Percentiles rank a stretch among this genome's conserved stretches.
These are phyloP conservation scores for Lentinula guzmanii DNA, from an alignment of 768 basidiomycete species.

Conservation along the genomic window DNA sequence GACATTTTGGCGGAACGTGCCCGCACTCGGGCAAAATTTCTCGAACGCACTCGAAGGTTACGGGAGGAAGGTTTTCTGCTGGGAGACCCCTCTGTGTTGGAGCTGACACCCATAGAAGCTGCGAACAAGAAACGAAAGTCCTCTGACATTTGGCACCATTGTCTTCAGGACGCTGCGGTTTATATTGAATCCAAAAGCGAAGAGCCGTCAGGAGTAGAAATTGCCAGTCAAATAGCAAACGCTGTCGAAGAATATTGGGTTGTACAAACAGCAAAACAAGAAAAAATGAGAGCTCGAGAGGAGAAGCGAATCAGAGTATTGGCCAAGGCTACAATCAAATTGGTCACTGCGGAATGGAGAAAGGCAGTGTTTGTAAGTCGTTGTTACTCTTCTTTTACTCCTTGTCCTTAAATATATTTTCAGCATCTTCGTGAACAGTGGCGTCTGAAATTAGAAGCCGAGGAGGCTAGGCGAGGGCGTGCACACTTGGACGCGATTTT, in stretches of 20 bases:
- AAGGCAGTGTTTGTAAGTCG: slow-evolving; percentile 74
- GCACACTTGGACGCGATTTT: slow-evolving; percentile 88
- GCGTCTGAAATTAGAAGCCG: slow-evolving; percentile 57
- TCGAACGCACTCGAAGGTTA: slow-evolving; percentile 37
- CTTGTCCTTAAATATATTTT: neutral
- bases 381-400: neutral
- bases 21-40: slow-evolving; percentile 34
- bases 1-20: slow-evolving; percentile 31
- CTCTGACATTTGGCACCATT: slow-evolving; percentile 53
- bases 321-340: slow-evolving; percentile 66
- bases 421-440: slow-evolving; percentile 74
- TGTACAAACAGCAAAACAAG: slow-evolving; percentile 52
- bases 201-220: slow-evolving; percentile 27
- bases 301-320: slow-evolving; percentile 60
- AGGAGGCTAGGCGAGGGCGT: slow-evolving; percentile 74
- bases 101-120: neutral
- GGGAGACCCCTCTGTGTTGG: slow-evolving; percentile 23
- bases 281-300: slow-evolving; percentile 51
- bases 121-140: slow-evolving; percentile 19
- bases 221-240: slow-evolving; percentile 52
- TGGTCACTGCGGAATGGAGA: slow-evolving; percentile 80
- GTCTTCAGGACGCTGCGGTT: slow-evolving; percentile 41
- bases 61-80: slow-evolving; percentile 41
- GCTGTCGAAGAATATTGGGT: slow-evolving; percentile 77
- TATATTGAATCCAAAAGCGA: slow-evolving; percentile 19